phyloP scores from a whole-genome alignment of 441 rosid species.

The Corymbia calophylla region DNA sequence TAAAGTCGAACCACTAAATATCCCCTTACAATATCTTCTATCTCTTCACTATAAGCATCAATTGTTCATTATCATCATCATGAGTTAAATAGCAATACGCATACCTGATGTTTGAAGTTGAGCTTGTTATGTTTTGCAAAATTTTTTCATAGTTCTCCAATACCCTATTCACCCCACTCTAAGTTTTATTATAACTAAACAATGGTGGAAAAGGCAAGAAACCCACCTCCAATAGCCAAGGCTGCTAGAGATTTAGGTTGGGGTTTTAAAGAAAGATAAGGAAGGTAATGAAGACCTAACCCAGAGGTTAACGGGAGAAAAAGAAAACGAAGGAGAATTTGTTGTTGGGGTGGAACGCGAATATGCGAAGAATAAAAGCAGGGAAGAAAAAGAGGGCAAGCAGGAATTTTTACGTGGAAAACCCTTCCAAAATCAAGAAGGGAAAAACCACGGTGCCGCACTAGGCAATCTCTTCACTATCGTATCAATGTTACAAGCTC shows the following conservation, averaged over 20 bases:
- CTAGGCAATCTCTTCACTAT: too few relatives aligned
- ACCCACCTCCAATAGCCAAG: not conserved
- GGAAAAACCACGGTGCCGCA: too few relatives aligned
- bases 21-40: rapidly evolving
- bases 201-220: not conserved
- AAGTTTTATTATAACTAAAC: too few relatives aligned
- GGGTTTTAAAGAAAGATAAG: not conserved
- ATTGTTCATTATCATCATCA: not conserved
- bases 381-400: too few relatives aligned
- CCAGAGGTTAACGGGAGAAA: not conserved
- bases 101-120: too few relatives aligned
- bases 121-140: too few relatives aligned
- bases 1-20: rapidly evolving
- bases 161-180: not conserved
- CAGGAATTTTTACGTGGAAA: too few relatives aligned
- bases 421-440: too few relatives aligned
- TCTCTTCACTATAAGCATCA: not conserved
- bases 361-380: too few relatives aligned
- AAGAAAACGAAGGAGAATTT: not conserved
- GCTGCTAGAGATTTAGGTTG: not conserved
- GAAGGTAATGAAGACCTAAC: not conserved
- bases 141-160: not conserved
- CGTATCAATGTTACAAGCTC: too few relatives aligned
- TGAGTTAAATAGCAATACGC: not conserved
- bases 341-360: too few relatives aligned